A percentile compares a stretch with the other conserved stretches of the same genome.
phyloP scores from a whole-genome alignment of 129 eudicot genomes.

The Saposhnikovia divaricata region DNA sequence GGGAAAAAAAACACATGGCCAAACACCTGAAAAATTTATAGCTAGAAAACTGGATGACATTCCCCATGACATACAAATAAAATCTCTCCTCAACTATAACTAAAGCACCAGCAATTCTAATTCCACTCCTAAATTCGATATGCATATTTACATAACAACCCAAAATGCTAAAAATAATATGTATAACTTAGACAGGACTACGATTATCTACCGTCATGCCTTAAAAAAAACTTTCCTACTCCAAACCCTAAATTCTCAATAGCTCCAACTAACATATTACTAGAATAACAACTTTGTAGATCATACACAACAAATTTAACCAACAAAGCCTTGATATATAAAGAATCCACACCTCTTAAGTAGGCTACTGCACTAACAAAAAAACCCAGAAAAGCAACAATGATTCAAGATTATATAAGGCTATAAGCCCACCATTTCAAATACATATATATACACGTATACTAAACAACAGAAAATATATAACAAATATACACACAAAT shows the following conservation, averaged over 20 bases:
- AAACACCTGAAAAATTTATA: not conserved
- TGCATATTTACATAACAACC: not conserved
- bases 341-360: not conserved
- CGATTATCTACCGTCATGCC: not conserved
- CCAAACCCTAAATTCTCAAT: not conserved
- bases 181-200: not conserved
- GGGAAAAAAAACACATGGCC: not conserved
- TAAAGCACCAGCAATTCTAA: not conserved
- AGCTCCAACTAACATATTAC: not conserved
- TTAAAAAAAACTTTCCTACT: not conserved
- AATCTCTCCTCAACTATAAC: not conserved
- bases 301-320: not conserved
- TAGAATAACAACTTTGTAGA: not conserved
- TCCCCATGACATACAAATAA: not conserved
- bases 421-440: not conserved
- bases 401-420: not conserved
- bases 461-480: no score
- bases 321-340: not conserved
- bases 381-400: not conserved
- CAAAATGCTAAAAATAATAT: not conserved
- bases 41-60: not conserved
- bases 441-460: not conserved
- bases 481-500: no score
- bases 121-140: not conserved
- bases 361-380: not conserved